phyloP scores from a whole-genome alignment of 2,329 filamentous ascomycete genomes.

The Aspergillus fructus region DNA sequence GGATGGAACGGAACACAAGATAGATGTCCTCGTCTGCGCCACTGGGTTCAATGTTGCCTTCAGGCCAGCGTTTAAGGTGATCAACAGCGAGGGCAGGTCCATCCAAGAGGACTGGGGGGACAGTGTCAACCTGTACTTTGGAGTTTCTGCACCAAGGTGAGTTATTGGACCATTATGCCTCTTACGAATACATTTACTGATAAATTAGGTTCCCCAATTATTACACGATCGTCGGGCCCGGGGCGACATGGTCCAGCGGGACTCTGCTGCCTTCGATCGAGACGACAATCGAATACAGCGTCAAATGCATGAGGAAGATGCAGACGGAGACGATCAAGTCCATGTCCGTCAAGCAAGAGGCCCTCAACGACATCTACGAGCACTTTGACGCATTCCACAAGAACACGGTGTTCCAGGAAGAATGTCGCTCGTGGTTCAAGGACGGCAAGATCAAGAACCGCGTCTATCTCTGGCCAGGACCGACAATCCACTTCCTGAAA shows the following conservation, averaged over 20 bases:
- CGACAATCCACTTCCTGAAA: neutral
- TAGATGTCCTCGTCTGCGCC: conserved; percentile 1
- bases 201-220: conserved; percentile 46
- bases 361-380: conserved; percentile 33
- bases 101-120: neutral
- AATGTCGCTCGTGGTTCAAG: conserved; percentile 39
- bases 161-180: neutral
- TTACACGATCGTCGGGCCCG: conserved; percentile 32
- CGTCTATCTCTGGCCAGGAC: neutral
- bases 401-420: conserved; percentile 32
- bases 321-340: conserved; percentile 28
- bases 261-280: conserved; percentile 31
- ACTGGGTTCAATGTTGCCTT: neutral
- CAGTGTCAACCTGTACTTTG: neutral
- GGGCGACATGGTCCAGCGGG: conserved; percentile 44
- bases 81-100: neutral
- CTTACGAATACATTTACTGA: neutral
- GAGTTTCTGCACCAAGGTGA: neutral
- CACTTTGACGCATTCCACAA: conserved; percentile 36
- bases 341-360: conserved; percentile 37
- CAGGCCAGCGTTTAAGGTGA: conserved; percentile 1
- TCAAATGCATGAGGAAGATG: conserved; percentile 40
- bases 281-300: conserved; percentile 42
- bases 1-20: conserved; percentile 2
- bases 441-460: conserved; percentile 5